A percentile compares a stretch with the other conserved stretches of the same genome.
Conservation (phyloP, 495 filamentous ascomycete species). For the Bombardia bombarda region DNA sequence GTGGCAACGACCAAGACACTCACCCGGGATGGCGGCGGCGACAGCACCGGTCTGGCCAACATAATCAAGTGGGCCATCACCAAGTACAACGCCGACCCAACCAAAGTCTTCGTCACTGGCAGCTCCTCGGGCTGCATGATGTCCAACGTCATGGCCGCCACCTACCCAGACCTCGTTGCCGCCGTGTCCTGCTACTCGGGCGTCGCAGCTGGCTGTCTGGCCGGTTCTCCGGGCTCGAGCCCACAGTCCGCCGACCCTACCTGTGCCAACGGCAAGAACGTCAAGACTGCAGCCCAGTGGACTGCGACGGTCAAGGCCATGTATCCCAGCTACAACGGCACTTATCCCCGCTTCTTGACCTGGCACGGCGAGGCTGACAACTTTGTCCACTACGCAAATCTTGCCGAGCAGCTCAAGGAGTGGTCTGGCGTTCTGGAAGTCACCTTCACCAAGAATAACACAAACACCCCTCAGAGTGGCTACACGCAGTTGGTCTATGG, state of each 20-base stretch:
- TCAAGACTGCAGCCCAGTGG: slow-evolving; percentile 29
- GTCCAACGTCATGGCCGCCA: slow-evolving; percentile 33
- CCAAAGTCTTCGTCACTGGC: slow-evolving; percentile 39
- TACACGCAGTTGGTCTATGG: slow-evolving; percentile 40
- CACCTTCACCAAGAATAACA: slow-evolving; percentile 19
- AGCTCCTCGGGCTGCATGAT: slow-evolving; percentile 46
- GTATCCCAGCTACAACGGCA: slow-evolving; percentile 28
- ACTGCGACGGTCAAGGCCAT: slow-evolving; percentile 19
- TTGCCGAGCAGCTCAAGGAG: slow-evolving; percentile 40
- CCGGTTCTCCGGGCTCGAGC: slow-evolving; percentile 24
- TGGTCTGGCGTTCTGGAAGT: slow-evolving; percentile 29
- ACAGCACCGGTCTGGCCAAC: slow-evolving; percentile 41
- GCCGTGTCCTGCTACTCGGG: slow-evolving; percentile 34
- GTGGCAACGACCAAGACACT: slow-evolving; percentile 33
- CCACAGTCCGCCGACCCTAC: slow-evolving; percentile 32
- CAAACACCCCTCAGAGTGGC: slow-evolving; percentile 24
- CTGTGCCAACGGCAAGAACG: slow-evolving; percentile 26
- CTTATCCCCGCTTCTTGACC: slow-evolving; percentile 31
- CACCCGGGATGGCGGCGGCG: slow-evolving; percentile 43
- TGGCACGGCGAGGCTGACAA: slow-evolving; percentile 29
- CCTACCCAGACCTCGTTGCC: slow-evolving; percentile 33
- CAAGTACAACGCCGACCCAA: slow-evolving; percentile 37
- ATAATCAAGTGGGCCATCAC: slow-evolving; percentile 42
- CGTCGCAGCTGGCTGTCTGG: slow-evolving; percentile 30
- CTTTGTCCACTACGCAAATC: slow-evolving; percentile 24